Evolutionary conservation across 2,329 filamentous ascomycete species (phyloP).

Genomic region (Pseudocercospora fijiensis): DNA sequence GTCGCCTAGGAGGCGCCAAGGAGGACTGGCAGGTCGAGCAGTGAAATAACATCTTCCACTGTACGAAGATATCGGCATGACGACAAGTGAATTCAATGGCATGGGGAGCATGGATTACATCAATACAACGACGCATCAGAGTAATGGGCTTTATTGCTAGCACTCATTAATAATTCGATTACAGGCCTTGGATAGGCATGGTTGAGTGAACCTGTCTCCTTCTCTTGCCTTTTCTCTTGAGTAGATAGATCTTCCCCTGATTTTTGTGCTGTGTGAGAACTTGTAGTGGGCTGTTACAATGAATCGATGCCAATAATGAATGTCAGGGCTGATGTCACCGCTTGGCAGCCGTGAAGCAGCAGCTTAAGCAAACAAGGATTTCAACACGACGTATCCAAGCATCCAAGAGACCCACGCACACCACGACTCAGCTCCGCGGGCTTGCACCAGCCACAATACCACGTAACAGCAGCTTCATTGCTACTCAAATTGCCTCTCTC

Average conservation of each 20-base stretch:
- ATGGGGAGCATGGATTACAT: neutral
- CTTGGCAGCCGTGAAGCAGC: neutral
- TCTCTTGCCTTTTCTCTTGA: neutral
- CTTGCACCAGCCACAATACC: neutral
- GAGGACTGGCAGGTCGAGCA: neutral
- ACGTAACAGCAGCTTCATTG: neutral
- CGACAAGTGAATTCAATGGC: neutral
- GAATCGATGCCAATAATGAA: too few relatives aligned
- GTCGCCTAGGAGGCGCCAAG: neutral
- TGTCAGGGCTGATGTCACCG: neutral
- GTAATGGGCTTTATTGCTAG: neutral
- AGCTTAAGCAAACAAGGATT: neutral
- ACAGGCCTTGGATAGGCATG: neutral
- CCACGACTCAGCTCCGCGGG: neutral
- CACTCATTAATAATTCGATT: neutral
- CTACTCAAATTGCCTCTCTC: neutral
- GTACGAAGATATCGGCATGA: slow-evolving; percentile 2
- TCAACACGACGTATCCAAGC: neutral
- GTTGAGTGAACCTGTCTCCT: neutral
- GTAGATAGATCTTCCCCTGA: too few relatives aligned
- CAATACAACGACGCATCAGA: neutral
- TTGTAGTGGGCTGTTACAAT: neutral
- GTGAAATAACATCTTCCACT: neutral
- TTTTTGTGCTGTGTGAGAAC: neutral
- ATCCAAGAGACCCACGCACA: neutral